These are phyloP conservation scores for Mucor lusitanicus DNA, from an alignment of 371 early-diverging fungal species.

Conservation along the genomic window DNA sequence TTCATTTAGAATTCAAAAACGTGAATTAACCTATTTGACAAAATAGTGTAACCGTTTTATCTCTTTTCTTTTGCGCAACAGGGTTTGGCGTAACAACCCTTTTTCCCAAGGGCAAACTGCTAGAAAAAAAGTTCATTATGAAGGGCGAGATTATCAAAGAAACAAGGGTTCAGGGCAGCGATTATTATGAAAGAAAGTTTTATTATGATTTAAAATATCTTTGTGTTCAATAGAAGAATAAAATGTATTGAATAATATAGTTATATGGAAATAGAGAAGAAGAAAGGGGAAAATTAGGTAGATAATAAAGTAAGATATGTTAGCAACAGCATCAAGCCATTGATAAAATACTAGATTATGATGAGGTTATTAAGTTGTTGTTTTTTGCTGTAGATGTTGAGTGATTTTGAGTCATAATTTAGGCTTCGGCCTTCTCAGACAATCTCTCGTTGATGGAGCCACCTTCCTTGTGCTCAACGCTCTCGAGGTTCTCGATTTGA, in stretches of 20 bases:
- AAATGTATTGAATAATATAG: background rate
- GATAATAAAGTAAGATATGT: background rate
- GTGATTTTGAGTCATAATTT: background rate
- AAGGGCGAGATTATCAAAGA: background rate
- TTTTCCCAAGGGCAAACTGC: background rate
- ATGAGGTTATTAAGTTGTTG: background rate
- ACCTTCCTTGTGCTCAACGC: slow-evolving; percentile 15
- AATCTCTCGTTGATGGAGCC: slow-evolving; percentile 12
- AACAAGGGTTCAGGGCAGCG: background rate
- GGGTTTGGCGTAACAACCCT: slow-evolving; percentile 1
- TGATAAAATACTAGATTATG: background rate
- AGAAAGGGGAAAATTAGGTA: background rate
- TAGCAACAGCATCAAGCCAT: slow-evolving; percentile 12
- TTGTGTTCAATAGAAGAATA: background rate
- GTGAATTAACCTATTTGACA: background rate
- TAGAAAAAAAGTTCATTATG: background rate
- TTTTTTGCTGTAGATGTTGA: background rate
- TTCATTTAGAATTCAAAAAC: background rate
- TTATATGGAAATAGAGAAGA: background rate
- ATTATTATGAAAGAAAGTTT: background rate
- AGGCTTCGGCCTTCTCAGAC: slow-evolving; percentile 16
- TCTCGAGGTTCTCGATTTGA: slow-evolving; percentile 1
- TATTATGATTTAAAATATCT: background rate
- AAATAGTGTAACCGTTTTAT: background rate
- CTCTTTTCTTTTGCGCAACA: background rate